A percentile compares a stretch with the other conserved stretches of the same genome.
These are phyloP conservation scores for Madurella mycetomatis DNA, from an alignment of 2,329 filamentous ascomycete genomes.

Conservation along the genomic window DNA sequence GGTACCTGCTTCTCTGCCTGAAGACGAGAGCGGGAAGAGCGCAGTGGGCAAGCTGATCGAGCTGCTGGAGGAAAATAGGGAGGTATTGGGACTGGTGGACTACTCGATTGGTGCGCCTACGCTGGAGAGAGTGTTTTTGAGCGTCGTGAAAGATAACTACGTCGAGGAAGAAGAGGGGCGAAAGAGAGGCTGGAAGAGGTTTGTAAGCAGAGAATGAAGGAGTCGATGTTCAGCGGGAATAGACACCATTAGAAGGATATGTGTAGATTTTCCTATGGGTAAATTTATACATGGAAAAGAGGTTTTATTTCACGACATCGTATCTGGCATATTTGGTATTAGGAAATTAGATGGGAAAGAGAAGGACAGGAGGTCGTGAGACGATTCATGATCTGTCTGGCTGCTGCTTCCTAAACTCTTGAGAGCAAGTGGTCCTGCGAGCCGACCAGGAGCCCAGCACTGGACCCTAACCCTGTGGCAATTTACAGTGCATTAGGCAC, in stretches of 20 bases:
- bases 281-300: no score
- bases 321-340: no score
- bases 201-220: background rate
- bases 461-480: background rate
- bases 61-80: slow-evolving; percentile 53
- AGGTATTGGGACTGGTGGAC: slow-evolving; percentile 56
- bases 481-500: background rate
- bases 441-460: no score
- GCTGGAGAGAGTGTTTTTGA: slow-evolving; percentile 66
- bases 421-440: no score
- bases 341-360: no score
- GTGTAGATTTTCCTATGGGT: no score
- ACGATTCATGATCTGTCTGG: no score
- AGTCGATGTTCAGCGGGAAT: background rate
- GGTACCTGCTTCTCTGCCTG: slow-evolving; percentile 39
- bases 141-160: slow-evolving; percentile 60
- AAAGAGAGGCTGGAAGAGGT: background rate
- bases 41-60: slow-evolving; percentile 31
- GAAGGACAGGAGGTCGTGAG: no score
- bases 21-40: background rate
- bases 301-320: no score
- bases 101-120: slow-evolving; percentile 64
- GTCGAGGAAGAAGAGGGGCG: slow-evolving; percentile 48
- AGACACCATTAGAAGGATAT: no score
- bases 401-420: no score